These are phyloP conservation scores for Pachyrhizus erosus DNA, from an alignment of 306 rosid genomes.

Conservation along the genomic window DNA sequence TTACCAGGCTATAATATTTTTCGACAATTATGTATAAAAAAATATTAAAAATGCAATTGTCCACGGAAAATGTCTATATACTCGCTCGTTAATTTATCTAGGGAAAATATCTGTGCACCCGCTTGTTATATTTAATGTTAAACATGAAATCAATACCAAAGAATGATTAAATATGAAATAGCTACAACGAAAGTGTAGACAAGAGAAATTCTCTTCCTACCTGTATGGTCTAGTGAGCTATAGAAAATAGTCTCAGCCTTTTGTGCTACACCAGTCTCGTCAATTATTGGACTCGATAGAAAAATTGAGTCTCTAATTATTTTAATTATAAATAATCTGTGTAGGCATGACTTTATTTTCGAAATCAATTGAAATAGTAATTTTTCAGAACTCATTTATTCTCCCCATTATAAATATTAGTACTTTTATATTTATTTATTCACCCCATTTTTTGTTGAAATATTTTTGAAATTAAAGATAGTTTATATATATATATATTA, in stretches of 20 bases:
- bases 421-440: background rate
- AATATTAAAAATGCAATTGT: background rate
- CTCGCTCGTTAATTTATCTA: background rate
- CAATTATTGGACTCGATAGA: conserved; percentile 36
- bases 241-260: conserved; percentile 38
- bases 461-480: background rate
- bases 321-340: background rate
- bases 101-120: background rate
- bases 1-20: background rate
- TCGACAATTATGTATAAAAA: too few species aligned
- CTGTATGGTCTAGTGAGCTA: conserved; percentile 32
- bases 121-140: background rate
- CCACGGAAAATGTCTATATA: background rate
- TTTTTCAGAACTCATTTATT: background rate
- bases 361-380: background rate
- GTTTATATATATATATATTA: too few species aligned
- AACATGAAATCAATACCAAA: background rate
- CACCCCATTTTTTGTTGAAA: background rate
- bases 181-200: background rate
- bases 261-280: conserved; percentile 31
- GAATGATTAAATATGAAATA: background rate
- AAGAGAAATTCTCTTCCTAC: conserved; percentile 11
- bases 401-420: background rate
- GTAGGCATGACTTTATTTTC: background rate
- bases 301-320: background rate